These are phyloP conservation scores for Nemania diffusa DNA, from an alignment of 2,329 filamentous ascomycete species.

Conservation along the genomic window DNA sequence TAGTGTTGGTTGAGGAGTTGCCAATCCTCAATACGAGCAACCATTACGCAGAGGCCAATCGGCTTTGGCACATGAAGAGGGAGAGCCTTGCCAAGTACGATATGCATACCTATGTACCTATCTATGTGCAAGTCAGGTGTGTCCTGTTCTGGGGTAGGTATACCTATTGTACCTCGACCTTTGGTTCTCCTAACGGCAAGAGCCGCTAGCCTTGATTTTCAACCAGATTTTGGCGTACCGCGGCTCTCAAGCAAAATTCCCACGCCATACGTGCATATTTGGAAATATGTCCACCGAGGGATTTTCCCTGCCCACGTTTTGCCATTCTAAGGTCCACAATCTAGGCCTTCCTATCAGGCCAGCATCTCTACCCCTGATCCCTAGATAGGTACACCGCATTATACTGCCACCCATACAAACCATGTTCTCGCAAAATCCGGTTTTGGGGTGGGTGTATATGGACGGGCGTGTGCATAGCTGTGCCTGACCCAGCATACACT, in stretches of 20 bases:
- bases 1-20: not conserved
- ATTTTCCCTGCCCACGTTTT: slow-evolving; percentile 19
- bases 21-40: not conserved
- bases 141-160: not conserved
- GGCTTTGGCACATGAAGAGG: not conserved
- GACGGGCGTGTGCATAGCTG: slow-evolving; percentile 10
- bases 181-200: slow-evolving; percentile 13
- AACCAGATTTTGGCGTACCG: not conserved
- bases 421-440: not conserved
- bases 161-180: not conserved
- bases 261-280: slow-evolving; percentile 10
- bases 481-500: slow-evolving; percentile 2
- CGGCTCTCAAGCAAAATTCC: slow-evolving; percentile 10
- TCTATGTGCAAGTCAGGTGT: no score
- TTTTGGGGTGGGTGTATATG: slow-evolving; percentile 4
- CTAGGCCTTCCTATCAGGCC: slow-evolving; percentile 7
- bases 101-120: no score
- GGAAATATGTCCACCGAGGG: slow-evolving; percentile 3
- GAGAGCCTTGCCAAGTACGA: not conserved
- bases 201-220: slow-evolving; percentile 14
- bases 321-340: not conserved
- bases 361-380: not conserved
- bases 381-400: not conserved
- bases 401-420: not conserved
- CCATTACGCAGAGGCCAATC: slow-evolving; percentile 2